Conservation (phyloP, 768 basidiomycete genomes). For the Clavaria fumosa region DNA sequence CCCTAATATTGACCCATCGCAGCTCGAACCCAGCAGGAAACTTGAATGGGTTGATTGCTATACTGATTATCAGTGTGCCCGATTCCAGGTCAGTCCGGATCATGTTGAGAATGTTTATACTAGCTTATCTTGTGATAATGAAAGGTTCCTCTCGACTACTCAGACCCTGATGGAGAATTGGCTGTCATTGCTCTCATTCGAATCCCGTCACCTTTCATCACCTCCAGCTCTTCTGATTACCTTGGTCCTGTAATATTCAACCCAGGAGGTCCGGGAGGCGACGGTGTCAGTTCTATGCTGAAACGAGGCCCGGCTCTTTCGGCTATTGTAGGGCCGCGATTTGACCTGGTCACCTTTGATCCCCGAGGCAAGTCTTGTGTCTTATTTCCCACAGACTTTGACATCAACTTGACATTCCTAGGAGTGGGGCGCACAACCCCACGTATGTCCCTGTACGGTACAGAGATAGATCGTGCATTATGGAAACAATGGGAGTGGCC, state of each 20-base stretch:
- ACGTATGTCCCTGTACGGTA: constrained; percentile 21
- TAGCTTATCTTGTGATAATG: background rate
- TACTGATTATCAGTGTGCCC: constrained; percentile 13
- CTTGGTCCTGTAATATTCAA: constrained; percentile 31
- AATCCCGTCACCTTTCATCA: constrained; percentile 20
- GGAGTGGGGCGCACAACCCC: constrained; percentile 24
- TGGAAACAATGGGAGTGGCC: constrained; percentile 10
- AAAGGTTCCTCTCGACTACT: constrained; percentile 33
- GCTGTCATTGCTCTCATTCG: constrained; percentile 29
- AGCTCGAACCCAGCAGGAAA: constrained; percentile 12
- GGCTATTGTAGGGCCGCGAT: constrained; percentile 24
- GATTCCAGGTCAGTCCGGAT: constrained; percentile 12
- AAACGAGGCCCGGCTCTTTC: constrained; percentile 15
- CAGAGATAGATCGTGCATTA: constrained; percentile 19
- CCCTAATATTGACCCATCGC: background rate
- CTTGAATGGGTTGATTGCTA: constrained; percentile 18
- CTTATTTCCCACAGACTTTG: background rate
- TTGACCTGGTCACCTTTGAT: constrained; percentile 33
- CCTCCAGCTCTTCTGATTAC: constrained; percentile 17
- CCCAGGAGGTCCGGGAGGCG: constrained; percentile 34
- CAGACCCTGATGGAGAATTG: constrained; percentile 21
- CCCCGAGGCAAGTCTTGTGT: constrained; percentile 23
- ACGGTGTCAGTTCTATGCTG: constrained; percentile 22
- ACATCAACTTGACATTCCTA: constrained; percentile 6
- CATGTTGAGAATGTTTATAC: background rate